These are phyloP conservation scores for Candida mattraensis DNA, from an alignment of 805 yeast genomes.

Conservation along the genomic window DNA sequence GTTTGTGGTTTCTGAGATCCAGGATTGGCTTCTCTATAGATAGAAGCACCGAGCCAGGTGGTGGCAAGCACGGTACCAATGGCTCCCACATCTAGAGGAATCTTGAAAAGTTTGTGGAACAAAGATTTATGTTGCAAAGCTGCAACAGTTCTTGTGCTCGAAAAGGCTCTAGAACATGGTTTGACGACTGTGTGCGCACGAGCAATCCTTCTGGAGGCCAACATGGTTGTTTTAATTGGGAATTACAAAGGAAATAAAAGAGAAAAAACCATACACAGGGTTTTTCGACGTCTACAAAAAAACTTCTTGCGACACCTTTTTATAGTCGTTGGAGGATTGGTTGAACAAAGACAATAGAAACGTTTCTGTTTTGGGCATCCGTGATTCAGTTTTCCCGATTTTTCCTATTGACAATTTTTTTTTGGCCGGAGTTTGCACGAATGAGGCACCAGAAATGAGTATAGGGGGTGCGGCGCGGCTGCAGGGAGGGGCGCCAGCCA, in stretches of 20 bases:
- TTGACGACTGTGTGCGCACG: constrained; percentile 8
- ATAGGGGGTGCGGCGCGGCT: constrained; percentile 5
- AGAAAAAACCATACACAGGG: too few species aligned
- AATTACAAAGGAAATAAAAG: too few species aligned
- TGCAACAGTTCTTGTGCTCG: constrained; percentile 19
- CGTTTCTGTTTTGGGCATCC: too few species aligned
- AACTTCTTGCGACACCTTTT: too few species aligned
- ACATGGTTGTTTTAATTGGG: too few species aligned
- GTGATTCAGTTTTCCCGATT: too few species aligned
- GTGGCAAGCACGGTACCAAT: constrained; percentile 28
- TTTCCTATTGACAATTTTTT: too few species aligned
- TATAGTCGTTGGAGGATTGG: too few species aligned
- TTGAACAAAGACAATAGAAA: too few species aligned
- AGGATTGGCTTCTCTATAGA: constrained; percentile 44
- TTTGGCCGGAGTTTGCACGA: too few species aligned
- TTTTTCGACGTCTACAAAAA: too few species aligned
- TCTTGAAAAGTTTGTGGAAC: constrained; percentile 25
- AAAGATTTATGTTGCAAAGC: constrained; percentile 21
- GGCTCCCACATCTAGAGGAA: constrained; percentile 29
- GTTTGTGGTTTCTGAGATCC: constrained; percentile 44
- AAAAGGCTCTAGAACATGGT: constrained; percentile 25
- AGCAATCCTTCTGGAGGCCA: constrained; percentile 13
- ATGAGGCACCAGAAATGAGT: constrained; percentile 3
- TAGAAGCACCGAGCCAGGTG: constrained; percentile 39
- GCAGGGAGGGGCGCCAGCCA: constrained; percentile 3